Conservation (phyloP, 768 basidiomycete species). For the Pisolithus marmoratus region DNA sequence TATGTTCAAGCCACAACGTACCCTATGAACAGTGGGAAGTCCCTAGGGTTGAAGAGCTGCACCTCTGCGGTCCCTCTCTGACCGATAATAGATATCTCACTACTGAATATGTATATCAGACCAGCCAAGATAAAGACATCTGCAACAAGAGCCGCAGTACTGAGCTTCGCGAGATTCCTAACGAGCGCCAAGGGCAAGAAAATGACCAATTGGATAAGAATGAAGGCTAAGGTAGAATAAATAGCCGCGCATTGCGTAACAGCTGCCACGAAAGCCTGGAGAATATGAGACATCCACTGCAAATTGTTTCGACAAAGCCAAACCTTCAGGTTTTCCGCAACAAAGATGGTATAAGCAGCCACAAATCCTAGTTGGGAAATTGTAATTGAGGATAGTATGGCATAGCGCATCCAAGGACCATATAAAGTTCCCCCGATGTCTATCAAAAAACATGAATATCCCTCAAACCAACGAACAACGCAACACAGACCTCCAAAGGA, state of each 20-base stretch:
- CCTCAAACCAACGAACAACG: background rate
- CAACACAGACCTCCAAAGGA: conserved; percentile 79
- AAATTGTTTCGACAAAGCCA: background rate
- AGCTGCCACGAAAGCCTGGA: conserved; percentile 78
- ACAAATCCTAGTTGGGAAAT: conserved; percentile 90
- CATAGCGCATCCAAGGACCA: conserved; percentile 88
- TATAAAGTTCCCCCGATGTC: conserved; percentile 93
- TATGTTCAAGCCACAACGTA: conserved; percentile 29
- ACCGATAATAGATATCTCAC: conserved; percentile 68
- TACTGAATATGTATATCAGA: conserved; percentile 79
- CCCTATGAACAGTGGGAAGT: conserved; percentile 92
- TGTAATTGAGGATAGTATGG: conserved; percentile 82
- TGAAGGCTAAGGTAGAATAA: conserved; percentile 73
- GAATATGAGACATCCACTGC: conserved; percentile 1
- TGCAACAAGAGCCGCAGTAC: conserved; percentile 85
- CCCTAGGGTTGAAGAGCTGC: conserved; percentile 79
- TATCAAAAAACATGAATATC: conserved; percentile 21
- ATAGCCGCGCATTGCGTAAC: conserved; percentile 68
- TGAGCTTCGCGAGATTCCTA: conserved; percentile 91
- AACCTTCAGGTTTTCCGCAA: conserved; percentile 80
- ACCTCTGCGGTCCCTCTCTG: conserved; percentile 71
- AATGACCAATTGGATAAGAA: conserved; percentile 74
- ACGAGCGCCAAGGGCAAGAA: conserved; percentile 89
- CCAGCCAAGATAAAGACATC: conserved; percentile 94
- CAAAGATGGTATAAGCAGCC: conserved; percentile 91